Evolutionary conservation across 306 rosid species (phyloP).

Genomic region (Hylodesmum podocarpum): DNA sequence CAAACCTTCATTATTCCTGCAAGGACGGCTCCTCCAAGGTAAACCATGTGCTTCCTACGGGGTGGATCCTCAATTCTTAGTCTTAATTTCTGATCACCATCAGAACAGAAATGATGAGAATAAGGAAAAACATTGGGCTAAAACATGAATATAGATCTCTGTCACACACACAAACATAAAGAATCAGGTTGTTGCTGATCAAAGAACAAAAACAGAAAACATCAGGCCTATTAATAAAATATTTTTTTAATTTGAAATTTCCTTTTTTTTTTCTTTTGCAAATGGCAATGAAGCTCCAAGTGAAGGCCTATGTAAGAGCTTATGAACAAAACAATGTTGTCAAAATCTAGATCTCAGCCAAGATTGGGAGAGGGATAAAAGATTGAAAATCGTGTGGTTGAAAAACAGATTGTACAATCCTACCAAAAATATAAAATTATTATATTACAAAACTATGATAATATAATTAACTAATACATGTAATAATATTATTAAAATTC

Average conservation of each 20-base stretch:
- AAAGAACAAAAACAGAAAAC: too few species aligned
- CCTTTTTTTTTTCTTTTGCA: background rate
- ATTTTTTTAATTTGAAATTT: too few species aligned
- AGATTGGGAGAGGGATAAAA: too few species aligned
- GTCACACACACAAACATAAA: background rate
- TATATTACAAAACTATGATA: too few species aligned
- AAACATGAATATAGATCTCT: background rate
- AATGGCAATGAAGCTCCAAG: background rate
- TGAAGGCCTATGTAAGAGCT: background rate
- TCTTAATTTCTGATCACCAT: slow-evolving; percentile 69
- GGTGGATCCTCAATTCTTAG: slow-evolving; percentile 98
- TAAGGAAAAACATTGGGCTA: slow-evolving; percentile 3
- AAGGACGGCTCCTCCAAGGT: slow-evolving; percentile 99
- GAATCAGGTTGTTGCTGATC: too few species aligned
- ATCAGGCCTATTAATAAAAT: background rate
- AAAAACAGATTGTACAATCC: too few species aligned
- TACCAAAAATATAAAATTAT: too few species aligned
- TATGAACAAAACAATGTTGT: too few species aligned
- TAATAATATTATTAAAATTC: too few species aligned
- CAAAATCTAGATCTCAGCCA: too few species aligned
- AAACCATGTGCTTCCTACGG: slow-evolving; percentile 98
- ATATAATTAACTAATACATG: too few species aligned
- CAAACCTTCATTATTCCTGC: slow-evolving; percentile 98
- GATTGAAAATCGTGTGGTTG: too few species aligned
- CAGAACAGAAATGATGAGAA: slow-evolving; percentile 4